These are phyloP conservation scores for Styphnolobium japonicum DNA, from an alignment of 306 rosid species.

Conservation along the genomic window DNA sequence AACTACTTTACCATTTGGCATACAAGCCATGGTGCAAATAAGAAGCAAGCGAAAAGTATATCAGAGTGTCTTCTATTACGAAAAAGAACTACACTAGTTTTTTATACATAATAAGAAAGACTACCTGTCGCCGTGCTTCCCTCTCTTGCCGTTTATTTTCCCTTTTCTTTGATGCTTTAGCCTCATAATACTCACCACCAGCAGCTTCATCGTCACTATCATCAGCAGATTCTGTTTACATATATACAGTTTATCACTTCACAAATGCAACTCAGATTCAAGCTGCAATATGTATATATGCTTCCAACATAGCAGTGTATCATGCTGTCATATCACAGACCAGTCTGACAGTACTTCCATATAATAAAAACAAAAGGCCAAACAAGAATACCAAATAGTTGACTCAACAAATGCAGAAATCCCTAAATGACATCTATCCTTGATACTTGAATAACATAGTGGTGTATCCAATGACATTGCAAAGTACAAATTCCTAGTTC, in stretches of 20 bases:
- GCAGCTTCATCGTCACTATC: constrained; percentile 75
- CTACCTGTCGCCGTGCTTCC: constrained; percentile 85
- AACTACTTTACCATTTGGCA: background rate
- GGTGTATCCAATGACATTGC: background rate
- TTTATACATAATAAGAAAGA: background rate
- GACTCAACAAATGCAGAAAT: background rate
- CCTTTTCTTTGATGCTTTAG: constrained; percentile 60
- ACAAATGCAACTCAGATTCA: constrained; percentile 16
- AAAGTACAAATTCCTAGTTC: background rate
- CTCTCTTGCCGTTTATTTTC: constrained; percentile 88
- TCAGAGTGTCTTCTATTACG: background rate
- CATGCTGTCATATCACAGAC: background rate
- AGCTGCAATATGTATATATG: background rate
- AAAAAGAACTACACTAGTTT: background rate
- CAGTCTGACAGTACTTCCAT: constrained; percentile 1
- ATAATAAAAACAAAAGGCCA: constrained; percentile 10
- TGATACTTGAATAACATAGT: background rate
- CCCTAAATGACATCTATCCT: background rate
- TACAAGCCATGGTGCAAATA: background rate
- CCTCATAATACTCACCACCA: constrained; percentile 56
- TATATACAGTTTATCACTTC: constrained; percentile 11
- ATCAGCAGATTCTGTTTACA: constrained; percentile 59
- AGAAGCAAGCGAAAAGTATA: constrained; percentile 10
- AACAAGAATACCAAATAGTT: background rate
- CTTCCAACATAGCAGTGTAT: background rate